Conservation (phyloP, 805 yeast genomes). For the Candida schatavii region DNA sequence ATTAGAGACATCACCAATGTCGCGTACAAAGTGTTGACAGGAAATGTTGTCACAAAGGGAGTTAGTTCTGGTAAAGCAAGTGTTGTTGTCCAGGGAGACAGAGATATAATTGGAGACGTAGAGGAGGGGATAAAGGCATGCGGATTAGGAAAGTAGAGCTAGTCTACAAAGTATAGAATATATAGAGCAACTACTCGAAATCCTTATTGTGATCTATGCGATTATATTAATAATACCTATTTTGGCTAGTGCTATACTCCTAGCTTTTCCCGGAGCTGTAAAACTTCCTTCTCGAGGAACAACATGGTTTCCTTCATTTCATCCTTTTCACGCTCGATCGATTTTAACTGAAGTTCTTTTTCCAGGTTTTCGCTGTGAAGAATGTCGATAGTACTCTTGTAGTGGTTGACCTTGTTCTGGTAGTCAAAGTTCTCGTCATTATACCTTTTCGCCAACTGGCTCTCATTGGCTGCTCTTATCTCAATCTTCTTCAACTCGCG, state of each 20-base stretch:
- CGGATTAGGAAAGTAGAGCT: slow-evolving; percentile 46
- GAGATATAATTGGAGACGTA: slow-evolving; percentile 84
- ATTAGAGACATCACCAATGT: slow-evolving; percentile 67
- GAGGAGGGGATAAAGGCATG: slow-evolving; percentile 1
- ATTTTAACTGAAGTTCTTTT: slow-evolving; percentile 42
- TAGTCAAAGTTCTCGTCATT: slow-evolving; percentile 58
- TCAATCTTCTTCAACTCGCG: slow-evolving; percentile 54
- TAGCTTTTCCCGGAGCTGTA: slow-evolving; percentile 50
- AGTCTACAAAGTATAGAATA: too few species aligned
- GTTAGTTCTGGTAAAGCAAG: slow-evolving; percentile 63
- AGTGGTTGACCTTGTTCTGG: slow-evolving; percentile 47
- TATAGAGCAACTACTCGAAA: too few species aligned
- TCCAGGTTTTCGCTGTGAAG: slow-evolving; percentile 38
- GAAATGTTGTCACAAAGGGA: slow-evolving; percentile 53
- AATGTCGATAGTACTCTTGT: slow-evolving; percentile 36
- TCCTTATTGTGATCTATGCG: too few species aligned
- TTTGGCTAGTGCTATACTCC: slow-evolving; percentile 15
- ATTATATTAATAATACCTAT: too few species aligned
- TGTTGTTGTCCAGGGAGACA: slow-evolving; percentile 82
- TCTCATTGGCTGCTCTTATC: slow-evolving; percentile 49
- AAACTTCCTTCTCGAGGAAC: slow-evolving; percentile 54
- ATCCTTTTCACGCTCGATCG: slow-evolving; percentile 55
- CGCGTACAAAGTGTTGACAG: slow-evolving; percentile 72
- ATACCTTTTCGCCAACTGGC: slow-evolving; percentile 47
- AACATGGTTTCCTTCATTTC: slow-evolving; percentile 53